phyloP scores from a whole-genome alignment of 257 asterid genomes.

The Solanum etuberosum region DNA sequence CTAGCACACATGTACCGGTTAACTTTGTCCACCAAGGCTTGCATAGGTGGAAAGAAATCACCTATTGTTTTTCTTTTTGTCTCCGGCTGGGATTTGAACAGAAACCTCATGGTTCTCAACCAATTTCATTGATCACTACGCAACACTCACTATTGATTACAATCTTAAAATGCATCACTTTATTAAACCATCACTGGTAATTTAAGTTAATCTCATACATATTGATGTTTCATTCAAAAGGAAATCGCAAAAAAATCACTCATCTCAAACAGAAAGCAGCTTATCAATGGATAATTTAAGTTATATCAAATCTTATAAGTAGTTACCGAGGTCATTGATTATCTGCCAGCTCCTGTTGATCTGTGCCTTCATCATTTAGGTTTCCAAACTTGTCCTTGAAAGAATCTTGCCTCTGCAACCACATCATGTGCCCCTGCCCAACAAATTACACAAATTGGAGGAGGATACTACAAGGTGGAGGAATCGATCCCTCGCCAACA shows the following conservation, averaged over 20 bases:
- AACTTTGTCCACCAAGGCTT: too few species aligned
- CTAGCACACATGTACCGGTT: too few species aligned
- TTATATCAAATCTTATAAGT: neutral
- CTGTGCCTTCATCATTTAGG: conserved; percentile 9
- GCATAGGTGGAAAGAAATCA: too few species aligned
- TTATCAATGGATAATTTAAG: too few species aligned
- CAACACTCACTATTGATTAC: too few species aligned
- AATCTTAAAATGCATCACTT: neutral
- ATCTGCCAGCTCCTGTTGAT: conserved; percentile 1
- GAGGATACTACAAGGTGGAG: neutral
- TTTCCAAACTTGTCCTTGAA: conserved; percentile 67
- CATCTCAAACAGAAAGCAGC: too few species aligned
- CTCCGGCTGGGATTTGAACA: too few species aligned
- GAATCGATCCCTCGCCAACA: neutral
- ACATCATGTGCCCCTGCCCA: conserved; percentile 80
- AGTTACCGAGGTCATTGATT: neutral
- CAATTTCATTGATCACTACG: too few species aligned
- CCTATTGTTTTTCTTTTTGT: too few species aligned
- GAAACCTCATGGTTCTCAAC: too few species aligned
- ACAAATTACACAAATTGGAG: neutral
- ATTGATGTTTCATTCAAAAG: neutral
- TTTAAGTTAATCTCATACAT: neutral
- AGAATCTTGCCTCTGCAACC: conserved; percentile 77
- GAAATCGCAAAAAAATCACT: neutral
- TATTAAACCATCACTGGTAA: neutral